Base-by-base conservation (phyloP, 371 early-diverging fungal genomes). In the Gilbertella persicaria region DNA sequence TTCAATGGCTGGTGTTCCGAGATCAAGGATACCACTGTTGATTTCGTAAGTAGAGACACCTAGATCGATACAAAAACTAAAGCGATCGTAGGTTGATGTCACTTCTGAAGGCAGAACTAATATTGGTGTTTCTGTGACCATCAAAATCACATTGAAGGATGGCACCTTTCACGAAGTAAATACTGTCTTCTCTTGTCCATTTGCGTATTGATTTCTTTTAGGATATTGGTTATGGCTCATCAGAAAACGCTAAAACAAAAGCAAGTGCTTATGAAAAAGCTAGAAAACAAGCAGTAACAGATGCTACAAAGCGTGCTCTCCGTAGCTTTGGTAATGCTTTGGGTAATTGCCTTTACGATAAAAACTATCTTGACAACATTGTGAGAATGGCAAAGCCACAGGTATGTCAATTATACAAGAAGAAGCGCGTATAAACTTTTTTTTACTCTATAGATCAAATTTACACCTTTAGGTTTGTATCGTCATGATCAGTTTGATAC, bases 311-410 rank as follows among this genome's bases (percentile, higher is more conserved):
- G 73, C 79, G 99, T 35, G 88, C 97, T 0, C 61, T 99, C 50
- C 84, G 94, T 6, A 79, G 83, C 52, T 99, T 98, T 80, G 99
- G 99, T 16, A 94, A 95, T 56, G 85, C 85, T 7, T 55, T 99
- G 38, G 99, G 99, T 14, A 95, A 95, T 58, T 99, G 99, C 56
- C 73, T 96, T 2, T 97, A 97, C 67, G 96, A 99, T 67, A 97
- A 97, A 73, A 76, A 80, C 9, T 97, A 78, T 69, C 49, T 93
- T 33, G 79, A 66, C 50, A 72, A 78, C 23, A 62, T 98, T 10
- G 56, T 62, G 14, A 43, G 49, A 37, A 58, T 74, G 62, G 62
- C 60, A 12, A 44, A 52, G 9, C 63, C 73, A 28, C 45, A 54
- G 38, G 79, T 75, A 75, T 46, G 21, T 14, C 2, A n/a, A 20